Percentiles rank a stretch among this genome's conserved stretches.
Evolutionary conservation across 169 alveolate species (phyloP).

Genomic region (Haemoproteus tartakovskyi): DNA sequence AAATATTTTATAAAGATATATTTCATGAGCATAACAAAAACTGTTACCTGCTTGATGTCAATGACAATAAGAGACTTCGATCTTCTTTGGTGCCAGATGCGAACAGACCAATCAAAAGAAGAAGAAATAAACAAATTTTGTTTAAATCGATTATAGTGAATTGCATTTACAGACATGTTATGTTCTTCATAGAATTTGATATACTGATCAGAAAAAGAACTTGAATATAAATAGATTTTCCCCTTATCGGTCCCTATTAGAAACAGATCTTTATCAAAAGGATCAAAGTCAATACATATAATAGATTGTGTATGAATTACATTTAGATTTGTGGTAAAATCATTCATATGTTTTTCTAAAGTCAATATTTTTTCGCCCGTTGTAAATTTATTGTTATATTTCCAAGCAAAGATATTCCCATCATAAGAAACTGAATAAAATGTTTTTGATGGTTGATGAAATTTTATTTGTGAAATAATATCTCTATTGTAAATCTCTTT

Average conservation of each 20-base stretch:
- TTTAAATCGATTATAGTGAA: conserved; percentile 28
- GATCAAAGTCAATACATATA: conserved; percentile 60
- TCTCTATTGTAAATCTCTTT: conserved; percentile 55
- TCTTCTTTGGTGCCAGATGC: conserved; percentile 40
- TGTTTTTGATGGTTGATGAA: conserved; percentile 17
- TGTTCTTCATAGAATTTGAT: conserved; percentile 21
- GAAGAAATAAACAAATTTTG: conserved; percentile 28
- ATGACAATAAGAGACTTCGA: conserved; percentile 5
- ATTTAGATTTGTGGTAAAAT: conserved; percentile 4
- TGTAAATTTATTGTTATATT: conserved; percentile 56
- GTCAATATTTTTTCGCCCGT: conserved; percentile 53
- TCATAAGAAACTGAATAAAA: conserved; percentile 62
- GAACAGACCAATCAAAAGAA: conserved; percentile 58
- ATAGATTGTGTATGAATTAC: conserved; percentile 48
- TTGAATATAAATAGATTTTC: conserved; percentile 45
- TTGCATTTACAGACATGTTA: conserved; percentile 32
- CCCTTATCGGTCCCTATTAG: conserved; percentile 55
- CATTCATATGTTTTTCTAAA: conserved; percentile 16
- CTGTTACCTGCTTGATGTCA: conserved; percentile 43
- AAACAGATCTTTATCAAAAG: conserved; percentile 34
- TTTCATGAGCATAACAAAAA: too few species aligned
- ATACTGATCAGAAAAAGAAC: conserved; percentile 47
- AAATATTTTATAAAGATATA: too few species aligned
- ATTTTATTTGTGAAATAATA: conserved; percentile 44
- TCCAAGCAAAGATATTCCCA: conserved; percentile 50